Base-by-base conservation (phyloP, 2,329 filamentous ascomycete species). In the Didymella pomorum region DNA sequence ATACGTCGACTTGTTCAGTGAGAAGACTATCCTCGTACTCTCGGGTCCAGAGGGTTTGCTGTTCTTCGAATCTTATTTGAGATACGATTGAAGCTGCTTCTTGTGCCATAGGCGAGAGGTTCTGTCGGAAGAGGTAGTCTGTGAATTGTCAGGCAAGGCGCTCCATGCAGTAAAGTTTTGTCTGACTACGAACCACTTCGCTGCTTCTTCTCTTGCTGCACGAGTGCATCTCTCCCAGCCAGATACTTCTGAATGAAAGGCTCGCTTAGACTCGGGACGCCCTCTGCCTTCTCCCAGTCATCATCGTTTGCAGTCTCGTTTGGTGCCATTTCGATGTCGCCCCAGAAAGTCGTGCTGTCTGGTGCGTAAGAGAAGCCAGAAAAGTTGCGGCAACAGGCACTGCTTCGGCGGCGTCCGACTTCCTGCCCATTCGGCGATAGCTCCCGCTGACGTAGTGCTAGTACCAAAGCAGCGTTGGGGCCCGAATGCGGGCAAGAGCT, bases 191-290 rank as follows among this genome's bases (percentile, higher is more conserved):
- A 75, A 90, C 92, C 93, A 75, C 92, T 93, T 58, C 93, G 87
- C 70, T 91, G 86, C 69, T 88, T 90, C 77, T 91, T 89, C 76
- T 98, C 95, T 72, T 96, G 86, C 18, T 83, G 83, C 56, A 97
- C 89, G 51, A 98, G 83, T 25, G 87, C 87, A 67, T 89, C 84
- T 49, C 93, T 86, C 21, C 92, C 92, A 42, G 86, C 79, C 37
- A 96, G 80, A 71, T 96, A 97, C 73, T 94, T 87, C 68, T 92
- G 87, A 45, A 97, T 85, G 75, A 96, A 93, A 0, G 89, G 87
- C 68, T 96, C 92, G 10, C 85, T 78, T 23, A 76, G 66, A 42
- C 65, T 72, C 3, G 76, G 76, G 11, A 78, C 74, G 49, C 81
- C 80, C 61, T 80, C 74, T 37, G 76, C 75, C 56, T 76, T 63